Evolutionary conservation across 73 alveolate genomes (phyloP).

Genomic region (Paramecium caudatum): DNA sequence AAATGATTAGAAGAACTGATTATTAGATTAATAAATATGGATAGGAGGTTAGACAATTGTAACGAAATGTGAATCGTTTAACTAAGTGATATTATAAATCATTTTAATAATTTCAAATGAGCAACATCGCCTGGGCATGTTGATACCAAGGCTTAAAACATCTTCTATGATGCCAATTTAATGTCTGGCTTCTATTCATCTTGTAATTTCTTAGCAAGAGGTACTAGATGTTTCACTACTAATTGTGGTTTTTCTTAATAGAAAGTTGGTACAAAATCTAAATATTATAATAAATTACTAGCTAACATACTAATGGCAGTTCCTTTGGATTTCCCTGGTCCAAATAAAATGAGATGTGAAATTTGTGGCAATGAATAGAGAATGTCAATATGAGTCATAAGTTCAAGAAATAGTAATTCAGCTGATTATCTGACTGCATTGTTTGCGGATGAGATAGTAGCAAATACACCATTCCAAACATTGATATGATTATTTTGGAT

Average conservation of each 20-base stretch:
- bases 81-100: slow-evolving; percentile 2
- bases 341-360: slow-evolving; percentile 33
- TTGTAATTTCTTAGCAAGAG: slow-evolving; percentile 51
- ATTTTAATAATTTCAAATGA: slow-evolving; percentile 34
- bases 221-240: slow-evolving; percentile 40
- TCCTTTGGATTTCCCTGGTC: slow-evolving; percentile 63
- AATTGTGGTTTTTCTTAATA: slow-evolving; percentile 57
- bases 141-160: neutral
- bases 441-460: neutral
- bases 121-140: slow-evolving; percentile 66
- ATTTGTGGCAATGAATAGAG: slow-evolving; percentile 50
- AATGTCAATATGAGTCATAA: slow-evolving; percentile 17
- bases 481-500: slow-evolving; percentile 17
- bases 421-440: slow-evolving; percentile 38
- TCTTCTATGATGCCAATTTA: slow-evolving; percentile 42
- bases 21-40: neutral
- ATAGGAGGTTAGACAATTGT: neutral
- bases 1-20: slow-evolving; percentile 1
- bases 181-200: slow-evolving; percentile 69
- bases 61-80: neutral
- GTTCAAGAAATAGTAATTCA: slow-evolving; percentile 44
- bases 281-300: neutral
- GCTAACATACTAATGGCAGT: slow-evolving; percentile 63
- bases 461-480: slow-evolving; percentile 50
- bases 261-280: slow-evolving; percentile 43